Evolutionary conservation across 2,329 filamentous ascomycete species (phyloP), one percentile per base, ranked within the genome.

Genomic region (Rutstroemia sp.): DNA sequence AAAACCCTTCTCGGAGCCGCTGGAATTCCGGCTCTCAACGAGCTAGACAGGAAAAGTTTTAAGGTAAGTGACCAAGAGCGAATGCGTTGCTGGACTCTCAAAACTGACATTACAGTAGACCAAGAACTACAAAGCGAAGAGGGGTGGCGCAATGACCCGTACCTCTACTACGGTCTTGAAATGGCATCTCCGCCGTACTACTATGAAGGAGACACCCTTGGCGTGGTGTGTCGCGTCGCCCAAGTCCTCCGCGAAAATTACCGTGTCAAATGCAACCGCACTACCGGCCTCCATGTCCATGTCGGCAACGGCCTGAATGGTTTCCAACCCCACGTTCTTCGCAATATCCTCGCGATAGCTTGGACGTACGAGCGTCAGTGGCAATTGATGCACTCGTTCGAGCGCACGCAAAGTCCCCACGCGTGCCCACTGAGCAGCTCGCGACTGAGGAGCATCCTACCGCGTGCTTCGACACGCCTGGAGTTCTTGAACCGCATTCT

Each of bases 231-330:
- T 9, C 38, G 25, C 2, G 61, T 61, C 1, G 56, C 55, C 9
- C 30, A 46, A 2, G 10, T 59, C 2, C 30, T 67, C 0, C 39
- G 40, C 3, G 39, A 52, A 1, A 59, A 51, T 2, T 65, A 64
- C 47, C 51, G 63, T 7, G 42, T 67, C n/a, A 39, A 61, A n/a
- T 51, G 57, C 34, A 68, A 70, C 56, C 5, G 49, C 1, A 58
- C 51, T 2, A 62, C 60, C 25, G 68, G 67, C 0, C 23, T 69
- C 0, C 69, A 71, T 38, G 64, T 71, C 21, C 70, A 72, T 44
- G 53, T 72, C 25, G 69, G 69, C 2, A 63, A 68, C 19, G 61
- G 60, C 5, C 21, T 40, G 10, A 25, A 58, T 16, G 61, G 63
- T 1, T 67, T 69, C 17, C 52, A 57, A 4, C 48, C 65, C 8